Evolutionary conservation across 768 basidiomycete species (phyloP).

Genomic region (Leucosporidium yakuticum): DNA sequence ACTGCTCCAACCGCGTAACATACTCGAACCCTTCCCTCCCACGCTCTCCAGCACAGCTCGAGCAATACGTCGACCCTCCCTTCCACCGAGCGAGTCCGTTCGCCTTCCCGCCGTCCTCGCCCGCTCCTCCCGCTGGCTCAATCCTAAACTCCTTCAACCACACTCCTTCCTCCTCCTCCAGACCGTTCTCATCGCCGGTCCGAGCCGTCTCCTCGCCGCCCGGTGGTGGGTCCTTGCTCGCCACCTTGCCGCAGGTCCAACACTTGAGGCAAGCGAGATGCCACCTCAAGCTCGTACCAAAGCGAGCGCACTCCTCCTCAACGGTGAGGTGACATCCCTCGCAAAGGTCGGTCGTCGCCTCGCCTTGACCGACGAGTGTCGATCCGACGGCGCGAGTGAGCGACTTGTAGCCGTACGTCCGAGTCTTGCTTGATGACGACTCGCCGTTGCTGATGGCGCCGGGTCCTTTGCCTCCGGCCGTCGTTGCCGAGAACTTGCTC

Average conservation of each 20-base stretch:
- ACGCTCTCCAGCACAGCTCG: slow-evolving; percentile 48
- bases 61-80: slow-evolving; percentile 52
- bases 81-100: not conserved
- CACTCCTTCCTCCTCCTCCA: slow-evolving; percentile 48
- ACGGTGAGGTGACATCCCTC: slow-evolving; percentile 81
- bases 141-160: slow-evolving; percentile 20
- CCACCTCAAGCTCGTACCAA: slow-evolving; percentile 96
- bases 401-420: slow-evolving; percentile 40
- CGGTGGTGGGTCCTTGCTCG: slow-evolving; percentile 40
- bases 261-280: slow-evolving; percentile 93
- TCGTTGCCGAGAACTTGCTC: slow-evolving; percentile 18
- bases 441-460: not conserved
- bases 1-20: slow-evolving; percentile 92
- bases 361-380: slow-evolving; percentile 43
- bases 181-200: slow-evolving; percentile 38
- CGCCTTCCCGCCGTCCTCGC: not conserved
- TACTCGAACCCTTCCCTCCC: slow-evolving; percentile 64
- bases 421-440: not conserved
- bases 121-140: slow-evolving; percentile 45
- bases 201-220: slow-evolving; percentile 33
- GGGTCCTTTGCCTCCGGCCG: not conserved
- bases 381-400: slow-evolving; percentile 32
- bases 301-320: slow-evolving; percentile 91
- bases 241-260: slow-evolving; percentile 65
- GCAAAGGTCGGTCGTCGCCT: slow-evolving; percentile 74